These are phyloP conservation scores for Skeletonema grethae DNA, from an alignment of 108 stramenopile species.

Conservation along the genomic window DNA sequence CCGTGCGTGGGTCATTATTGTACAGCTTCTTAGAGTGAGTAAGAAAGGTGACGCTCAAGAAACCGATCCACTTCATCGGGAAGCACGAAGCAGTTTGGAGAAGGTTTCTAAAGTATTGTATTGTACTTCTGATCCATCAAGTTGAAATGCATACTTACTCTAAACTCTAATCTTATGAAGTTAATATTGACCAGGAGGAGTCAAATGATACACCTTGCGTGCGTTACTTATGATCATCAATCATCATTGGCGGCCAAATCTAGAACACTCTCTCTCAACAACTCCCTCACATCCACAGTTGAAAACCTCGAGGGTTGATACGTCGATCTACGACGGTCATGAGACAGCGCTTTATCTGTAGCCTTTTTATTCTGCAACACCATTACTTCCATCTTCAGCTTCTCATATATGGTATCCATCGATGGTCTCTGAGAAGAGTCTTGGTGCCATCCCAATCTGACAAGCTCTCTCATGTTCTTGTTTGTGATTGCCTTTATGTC, in stretches of 20 bases:
- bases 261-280: neutral
- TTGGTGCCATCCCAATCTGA: constrained; percentile 34
- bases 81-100: neutral
- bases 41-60: neutral
- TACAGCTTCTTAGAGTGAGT: neutral
- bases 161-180: too few species aligned
- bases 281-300: constrained; percentile 10
- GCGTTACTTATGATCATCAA: too few species aligned
- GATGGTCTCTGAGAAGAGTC: constrained; percentile 25
- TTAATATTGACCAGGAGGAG: too few species aligned
- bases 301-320: constrained; percentile 6
- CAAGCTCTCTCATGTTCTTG: constrained; percentile 21
- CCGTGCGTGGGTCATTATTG: too few species aligned
- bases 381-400: constrained; percentile 18
- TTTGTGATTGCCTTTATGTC: constrained; percentile 18
- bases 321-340: constrained; percentile 39
- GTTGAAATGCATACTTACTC: too few species aligned
- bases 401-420: constrained; percentile 33
- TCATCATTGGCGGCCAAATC: neutral
- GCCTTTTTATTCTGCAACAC: neutral
- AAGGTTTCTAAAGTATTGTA: too few species aligned
- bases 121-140: too few species aligned
- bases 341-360: constrained; percentile 15
- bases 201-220: too few species aligned
- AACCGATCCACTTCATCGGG: neutral